A percentile compares a stretch with the other conserved stretches of the same genome.
Conservation (phyloP, 2,329 filamentous ascomycete genomes). For the Chaetomiaceae sp. region DNA sequence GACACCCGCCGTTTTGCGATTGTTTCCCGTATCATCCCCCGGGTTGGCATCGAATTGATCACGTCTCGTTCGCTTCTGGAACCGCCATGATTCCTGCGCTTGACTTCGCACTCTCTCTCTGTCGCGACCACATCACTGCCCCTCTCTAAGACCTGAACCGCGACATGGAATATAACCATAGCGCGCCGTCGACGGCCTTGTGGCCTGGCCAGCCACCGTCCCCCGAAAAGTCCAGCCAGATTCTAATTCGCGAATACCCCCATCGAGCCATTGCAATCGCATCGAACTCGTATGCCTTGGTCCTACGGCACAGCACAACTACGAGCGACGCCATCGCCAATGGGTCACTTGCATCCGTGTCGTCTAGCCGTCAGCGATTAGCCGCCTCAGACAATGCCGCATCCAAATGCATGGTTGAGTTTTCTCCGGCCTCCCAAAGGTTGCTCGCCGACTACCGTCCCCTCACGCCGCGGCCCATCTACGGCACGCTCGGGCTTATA, state of each 20-base stretch:
- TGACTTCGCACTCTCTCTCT: neutral
- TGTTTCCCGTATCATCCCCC: neutral
- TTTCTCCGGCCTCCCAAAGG: constrained; percentile 59
- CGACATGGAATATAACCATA: constrained; percentile 45
- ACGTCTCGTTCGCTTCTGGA: neutral
- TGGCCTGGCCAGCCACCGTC: constrained; percentile 47
- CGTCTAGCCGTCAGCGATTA: constrained; percentile 42
- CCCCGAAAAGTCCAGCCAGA: constrained; percentile 63
- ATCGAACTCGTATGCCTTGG: constrained; percentile 72
- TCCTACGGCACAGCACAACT: constrained; percentile 73
- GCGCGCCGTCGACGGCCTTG: constrained; percentile 35
- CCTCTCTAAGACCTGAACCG: constrained; percentile 9
- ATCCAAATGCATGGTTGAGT: constrained; percentile 82
- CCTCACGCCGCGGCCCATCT: constrained; percentile 67
- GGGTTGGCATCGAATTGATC: neutral
- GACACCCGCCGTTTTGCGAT: neutral
- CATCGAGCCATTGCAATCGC: constrained; percentile 84
- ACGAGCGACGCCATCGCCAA: constrained; percentile 56
- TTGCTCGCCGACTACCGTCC: constrained; percentile 73
- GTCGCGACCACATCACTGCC: constrained; percentile 5
- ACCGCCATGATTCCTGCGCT: constrained; percentile 20
- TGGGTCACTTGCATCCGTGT: constrained; percentile 53
- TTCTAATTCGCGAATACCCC: constrained; percentile 81
- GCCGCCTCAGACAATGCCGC: constrained; percentile 41
- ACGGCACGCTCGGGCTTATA: constrained; percentile 85